These are phyloP conservation scores for Paraglomus brasilianum DNA, from an alignment of 192 early-diverging fungal species.

Conservation along the genomic window DNA sequence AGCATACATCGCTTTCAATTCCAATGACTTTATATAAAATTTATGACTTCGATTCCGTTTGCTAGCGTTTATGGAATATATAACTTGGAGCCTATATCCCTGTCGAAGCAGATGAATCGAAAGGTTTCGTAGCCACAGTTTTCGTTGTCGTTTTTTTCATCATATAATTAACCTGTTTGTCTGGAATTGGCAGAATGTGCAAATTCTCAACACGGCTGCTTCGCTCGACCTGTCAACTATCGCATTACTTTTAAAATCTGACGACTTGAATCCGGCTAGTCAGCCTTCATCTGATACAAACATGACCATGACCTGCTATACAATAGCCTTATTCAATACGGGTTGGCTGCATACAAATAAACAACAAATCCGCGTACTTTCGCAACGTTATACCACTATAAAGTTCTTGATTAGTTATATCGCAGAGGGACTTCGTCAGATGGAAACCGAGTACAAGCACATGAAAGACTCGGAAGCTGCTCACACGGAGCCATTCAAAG, in stretches of 20 bases:
- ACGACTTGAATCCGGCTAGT: not conserved
- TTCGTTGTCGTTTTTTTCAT: not conserved
- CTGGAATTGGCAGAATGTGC: conserved; percentile 5
- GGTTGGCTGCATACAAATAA: conserved; percentile 29
- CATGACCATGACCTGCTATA: too few relatives aligned
- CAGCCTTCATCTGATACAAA: not conserved
- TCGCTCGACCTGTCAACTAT: conserved; percentile 30
- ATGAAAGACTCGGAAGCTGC: conserved; percentile 15
- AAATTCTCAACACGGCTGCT: conserved; percentile 27
- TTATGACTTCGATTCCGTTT: too few relatives aligned
- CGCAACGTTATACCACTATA: conserved; percentile 25
- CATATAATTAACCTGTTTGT: not conserved
- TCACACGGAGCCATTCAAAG: not conserved
- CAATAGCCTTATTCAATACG: conserved; percentile 12
- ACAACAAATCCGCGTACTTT: conserved; percentile 29
- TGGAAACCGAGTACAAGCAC: conserved; percentile 14
- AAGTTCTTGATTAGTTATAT: conserved; percentile 27
- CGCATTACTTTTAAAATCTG: conserved; percentile 3
- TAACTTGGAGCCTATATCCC: conserved; percentile 26
- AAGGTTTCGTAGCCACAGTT: not conserved
- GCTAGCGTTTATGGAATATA: conserved; percentile 33
- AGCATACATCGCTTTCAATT: not conserved
- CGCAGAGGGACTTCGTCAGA: conserved; percentile 19
- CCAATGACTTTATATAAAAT: not conserved
- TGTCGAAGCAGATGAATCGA: conserved; percentile 13